phyloP scores from a whole-genome alignment of 345 rosid genomes.

The Reutealis trisperma region DNA sequence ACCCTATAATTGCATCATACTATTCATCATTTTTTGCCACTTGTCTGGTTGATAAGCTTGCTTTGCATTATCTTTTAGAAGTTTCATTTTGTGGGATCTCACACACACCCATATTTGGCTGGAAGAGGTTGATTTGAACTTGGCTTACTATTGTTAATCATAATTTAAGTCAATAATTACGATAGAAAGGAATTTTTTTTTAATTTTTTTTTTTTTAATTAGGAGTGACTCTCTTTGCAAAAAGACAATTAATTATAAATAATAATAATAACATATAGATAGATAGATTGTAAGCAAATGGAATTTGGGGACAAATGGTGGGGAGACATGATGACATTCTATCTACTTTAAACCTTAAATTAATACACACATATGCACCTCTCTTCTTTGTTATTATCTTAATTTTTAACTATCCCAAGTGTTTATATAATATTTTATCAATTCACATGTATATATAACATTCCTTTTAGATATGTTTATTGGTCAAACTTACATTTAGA shows the following conservation, averaged over 20 bases:
- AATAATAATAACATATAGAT: neutral
- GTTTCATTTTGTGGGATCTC: conserved; percentile 20
- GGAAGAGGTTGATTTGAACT: neutral
- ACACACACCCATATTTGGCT: neutral
- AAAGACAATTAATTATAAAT: conserved; percentile 8
- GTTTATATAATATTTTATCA: too few relatives aligned
- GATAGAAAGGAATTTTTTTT: conserved; percentile 13
- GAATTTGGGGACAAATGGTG: neutral
- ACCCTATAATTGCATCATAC: conserved; percentile 29
- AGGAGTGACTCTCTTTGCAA: neutral
- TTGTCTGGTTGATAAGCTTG: conserved; percentile 23
- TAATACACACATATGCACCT: neutral
- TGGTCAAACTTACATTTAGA: too few relatives aligned
- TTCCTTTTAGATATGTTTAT: too few relatives aligned
- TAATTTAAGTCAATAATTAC: conserved; percentile 17
- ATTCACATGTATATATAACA: too few relatives aligned
- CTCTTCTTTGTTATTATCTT: neutral
- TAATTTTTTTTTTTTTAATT: neutral
- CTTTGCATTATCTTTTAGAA: conserved; percentile 14
- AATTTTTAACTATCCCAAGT: neutral
- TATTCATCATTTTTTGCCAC: conserved; percentile 18
- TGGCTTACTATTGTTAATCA: conserved; percentile 6
- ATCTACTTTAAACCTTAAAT: conserved; percentile 4
- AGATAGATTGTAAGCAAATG: neutral
- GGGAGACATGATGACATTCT: conserved; percentile 17